Conservation (phyloP, 1,284 basidiomycete species). For the Inonotus obliquus region DNA sequence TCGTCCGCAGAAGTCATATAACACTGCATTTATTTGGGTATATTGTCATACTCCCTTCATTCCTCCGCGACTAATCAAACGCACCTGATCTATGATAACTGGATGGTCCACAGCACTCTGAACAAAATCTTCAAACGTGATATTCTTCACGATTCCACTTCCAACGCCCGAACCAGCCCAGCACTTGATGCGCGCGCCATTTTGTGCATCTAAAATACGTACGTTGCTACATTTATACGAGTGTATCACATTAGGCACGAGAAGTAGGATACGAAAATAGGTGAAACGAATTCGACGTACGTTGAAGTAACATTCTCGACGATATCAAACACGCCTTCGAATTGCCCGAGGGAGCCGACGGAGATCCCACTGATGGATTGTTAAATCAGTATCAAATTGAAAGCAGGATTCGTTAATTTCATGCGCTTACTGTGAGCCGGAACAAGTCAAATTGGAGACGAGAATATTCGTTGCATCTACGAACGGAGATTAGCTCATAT, state of each 20-base stretch:
- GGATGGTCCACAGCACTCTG: constrained; percentile 41
- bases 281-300: constrained; percentile 20
- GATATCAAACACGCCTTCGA: constrained; percentile 44
- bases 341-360: constrained; percentile 45
- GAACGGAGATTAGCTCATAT: neutral
- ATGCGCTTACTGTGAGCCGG: constrained; percentile 46
- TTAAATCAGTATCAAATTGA: neutral
- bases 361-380: constrained; percentile 36
- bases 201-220: constrained; percentile 43
- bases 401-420: neutral
- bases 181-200: constrained; percentile 49
- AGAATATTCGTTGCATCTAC: constrained; percentile 49
- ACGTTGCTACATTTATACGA: constrained; percentile 32
- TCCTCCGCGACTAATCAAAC: neutral
- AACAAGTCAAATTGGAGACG: constrained; percentile 56
- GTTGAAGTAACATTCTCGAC: constrained; percentile 41
- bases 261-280: constrained; percentile 1
- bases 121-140: constrained; percentile 36
- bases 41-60: neutral
- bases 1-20: constrained; percentile 43
- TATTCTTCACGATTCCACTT: constrained; percentile 34
- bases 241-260: neutral
- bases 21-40: constrained; percentile 34
- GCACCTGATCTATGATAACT: constrained; percentile 36
- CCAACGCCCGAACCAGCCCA: constrained; percentile 34